Base-by-base conservation (phyloP, 192 early-diverging fungal genomes). In the Thamnidium elegans region DNA sequence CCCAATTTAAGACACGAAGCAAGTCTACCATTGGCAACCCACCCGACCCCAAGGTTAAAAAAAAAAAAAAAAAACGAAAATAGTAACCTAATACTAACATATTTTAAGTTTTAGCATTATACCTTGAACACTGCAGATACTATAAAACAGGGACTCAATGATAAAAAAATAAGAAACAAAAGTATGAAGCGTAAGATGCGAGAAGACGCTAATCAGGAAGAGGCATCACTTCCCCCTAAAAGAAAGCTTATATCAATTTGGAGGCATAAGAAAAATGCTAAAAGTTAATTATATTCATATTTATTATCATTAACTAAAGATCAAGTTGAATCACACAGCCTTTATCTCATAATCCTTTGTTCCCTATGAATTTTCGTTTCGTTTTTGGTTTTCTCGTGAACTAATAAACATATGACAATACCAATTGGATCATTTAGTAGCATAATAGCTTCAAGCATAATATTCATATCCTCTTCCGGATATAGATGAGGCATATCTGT, bases 161-260 rank as follows among this genome's bases (percentile, higher is more conserved):
- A 52, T 26, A 23, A 23, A 23, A 51, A 51, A 23, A 52, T 23
- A 52, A 52, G 19, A 52, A 52, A 30, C 1, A 52, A 52, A 52
- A 26, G 50, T 3, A 52, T 30, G 50, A 30, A 52, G 21, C 4
- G 50, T n/a, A 52, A 52, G 21, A 52, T 52, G 19, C 19, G 6
- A 51, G 50, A 51, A 51, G 50, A 51, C 8, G 21, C 1, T 9
- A 10, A 52, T 26, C 4, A 30, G 1, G 50, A 52, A 26, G 50
- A 52, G 11, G 7, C 21, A 52, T 7, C 21, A 26, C 7, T 3
- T 52, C 10, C 50, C 8, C 50, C 6, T 3, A 52, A 52, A 52
- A 26, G 21, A 26, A 26, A 26, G 21, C 50, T 26, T 21, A 26
- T 21, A 23, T 20, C 50, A 52, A 52, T 11, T 30, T 52, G 50